Base-by-base conservation (phyloP, 108 stramenopile genomes). In the Stephanodiscus minutulus region DNA sequence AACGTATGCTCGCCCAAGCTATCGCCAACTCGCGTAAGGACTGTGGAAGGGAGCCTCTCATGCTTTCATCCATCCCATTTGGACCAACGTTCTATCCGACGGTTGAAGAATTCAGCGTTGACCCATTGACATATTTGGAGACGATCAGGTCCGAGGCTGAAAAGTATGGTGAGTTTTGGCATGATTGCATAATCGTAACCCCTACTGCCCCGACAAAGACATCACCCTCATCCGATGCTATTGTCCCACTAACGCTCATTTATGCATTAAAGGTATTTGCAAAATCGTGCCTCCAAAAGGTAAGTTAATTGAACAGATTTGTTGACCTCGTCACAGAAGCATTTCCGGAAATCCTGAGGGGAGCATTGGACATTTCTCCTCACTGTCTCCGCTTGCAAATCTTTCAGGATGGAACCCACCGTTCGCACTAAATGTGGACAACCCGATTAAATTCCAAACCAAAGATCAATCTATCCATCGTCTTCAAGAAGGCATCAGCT, bases 221-320 rank as follows among this genome's bases (percentile, higher is more conserved):
- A 17, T 7, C 50, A 7, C 5, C 20, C 50, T 52, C 50, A 52
- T 2, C 50, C 7, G 22, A 52, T 3, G 20, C 24, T 6, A 2
- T 24, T 52, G 5, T 52, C 24, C 24, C 50, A 52, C 9, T 52
- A 18, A 52, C 24, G 1, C 57, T 36, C 25, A 8, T 58, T 29
- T 36, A 17, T 15, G 15, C n/a, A 18, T 29, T 0, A 22, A 18
- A 58, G 57, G 98, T 64, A 97, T 99, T 72, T 90, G 87, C 72
- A 98, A 96, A 79, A 98, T 99, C 61, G 96, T 98, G 0, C 98
- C 98, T 57, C 98, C 98, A 2, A 64, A 79, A 36, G 98, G 96
- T 39, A 96, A 96, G 98, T 66, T 49, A 41, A 55, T 11, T 15
- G 50, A 18, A 24, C 22, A 52, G 50, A 18, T 52, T 52, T 1